phyloP scores from a whole-genome alignment of 805 yeast genomes.

The Ogataea zsoltii region DNA sequence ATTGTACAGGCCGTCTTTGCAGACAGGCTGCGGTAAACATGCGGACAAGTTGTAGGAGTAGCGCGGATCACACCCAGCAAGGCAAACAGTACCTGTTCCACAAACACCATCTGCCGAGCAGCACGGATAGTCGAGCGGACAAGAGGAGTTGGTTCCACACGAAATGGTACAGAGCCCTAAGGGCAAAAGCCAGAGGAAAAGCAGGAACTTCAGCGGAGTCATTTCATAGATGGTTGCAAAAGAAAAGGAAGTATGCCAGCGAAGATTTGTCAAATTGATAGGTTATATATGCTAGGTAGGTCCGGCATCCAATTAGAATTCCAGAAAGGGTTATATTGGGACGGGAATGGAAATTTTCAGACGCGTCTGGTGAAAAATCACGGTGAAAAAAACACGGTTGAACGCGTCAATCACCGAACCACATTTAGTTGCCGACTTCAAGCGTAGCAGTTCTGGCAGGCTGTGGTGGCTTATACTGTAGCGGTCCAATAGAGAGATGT shows the following conservation, averaged over 20 bases:
- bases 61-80: conserved; percentile 86
- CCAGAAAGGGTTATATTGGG: background rate
- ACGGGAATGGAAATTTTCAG: background rate
- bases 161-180: conserved; percentile 16
- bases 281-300: background rate
- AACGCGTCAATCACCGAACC: background rate
- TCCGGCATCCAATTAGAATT: background rate
- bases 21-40: conserved; percentile 85
- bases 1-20: conserved; percentile 47
- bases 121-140: conserved; percentile 85
- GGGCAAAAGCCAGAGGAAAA: background rate
- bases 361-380: background rate
- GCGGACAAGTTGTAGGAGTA: conserved; percentile 63
- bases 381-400: too few species aligned
- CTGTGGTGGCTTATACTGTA: too few species aligned
- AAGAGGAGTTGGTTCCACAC: conserved; percentile 56
- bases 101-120: conserved; percentile 71
- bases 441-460: too few species aligned
- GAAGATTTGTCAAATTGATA: too few species aligned
- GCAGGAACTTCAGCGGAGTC: background rate
- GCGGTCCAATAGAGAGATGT: too few species aligned
- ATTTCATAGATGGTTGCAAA: background rate
- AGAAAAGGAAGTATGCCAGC: background rate
- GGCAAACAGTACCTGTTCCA: conserved; percentile 52
- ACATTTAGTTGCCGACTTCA: background rate